phyloP scores from a whole-genome alignment of 306 rosid species.

The Medicago lupulina region DNA sequence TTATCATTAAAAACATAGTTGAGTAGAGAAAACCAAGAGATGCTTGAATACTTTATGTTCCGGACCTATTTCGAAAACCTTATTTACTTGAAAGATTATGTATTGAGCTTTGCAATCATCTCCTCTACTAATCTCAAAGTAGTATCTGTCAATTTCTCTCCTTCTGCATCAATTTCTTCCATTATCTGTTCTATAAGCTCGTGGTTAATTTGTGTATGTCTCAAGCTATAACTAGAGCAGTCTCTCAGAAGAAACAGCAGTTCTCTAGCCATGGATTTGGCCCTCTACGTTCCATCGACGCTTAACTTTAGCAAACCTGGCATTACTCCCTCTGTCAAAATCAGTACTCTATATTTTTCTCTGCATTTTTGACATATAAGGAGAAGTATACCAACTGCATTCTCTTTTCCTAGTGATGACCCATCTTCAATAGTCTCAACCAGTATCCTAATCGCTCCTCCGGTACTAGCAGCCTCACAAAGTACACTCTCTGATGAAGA shows the following conservation, averaged over 20 bases:
- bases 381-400: constrained; percentile 67
- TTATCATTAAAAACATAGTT: constrained; percentile 15
- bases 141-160: constrained; percentile 56
- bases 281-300: constrained; percentile 73
- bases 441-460: constrained; percentile 55
- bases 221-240: constrained; percentile 51
- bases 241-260: constrained; percentile 74
- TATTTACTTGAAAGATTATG: constrained; percentile 27
- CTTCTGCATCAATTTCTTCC: constrained; percentile 78
- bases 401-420: constrained; percentile 61
- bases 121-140: constrained; percentile 69
- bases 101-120: constrained; percentile 78
- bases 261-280: constrained; percentile 56
- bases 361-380: constrained; percentile 72
- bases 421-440: constrained; percentile 84
- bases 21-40: constrained; percentile 15
- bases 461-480: constrained; percentile 49
- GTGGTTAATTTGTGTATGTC: constrained; percentile 47
- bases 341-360: constrained; percentile 73
- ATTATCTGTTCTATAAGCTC: constrained; percentile 61
- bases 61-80: not conserved
- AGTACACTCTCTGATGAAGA: constrained; percentile 61
- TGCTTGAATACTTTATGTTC: not conserved
- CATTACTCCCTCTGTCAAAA: constrained; percentile 79
- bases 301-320: constrained; percentile 85